phyloP scores from a whole-genome alignment of 371 early-diverging fungal species.

The Rhizopus stolonifer region DNA sequence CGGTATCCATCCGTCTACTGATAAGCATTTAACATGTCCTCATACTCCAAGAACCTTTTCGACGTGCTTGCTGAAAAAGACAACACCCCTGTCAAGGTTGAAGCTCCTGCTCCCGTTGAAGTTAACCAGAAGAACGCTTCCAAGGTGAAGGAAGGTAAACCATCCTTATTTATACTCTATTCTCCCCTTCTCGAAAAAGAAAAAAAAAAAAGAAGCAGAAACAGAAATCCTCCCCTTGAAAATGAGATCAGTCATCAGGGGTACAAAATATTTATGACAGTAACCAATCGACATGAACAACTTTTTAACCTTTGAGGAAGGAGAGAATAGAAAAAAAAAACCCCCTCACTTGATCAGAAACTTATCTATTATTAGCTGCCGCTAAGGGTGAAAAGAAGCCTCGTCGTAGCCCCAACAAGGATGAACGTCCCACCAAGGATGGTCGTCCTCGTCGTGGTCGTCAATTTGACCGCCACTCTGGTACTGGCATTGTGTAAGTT shows the following conservation, averaged over 20 bases:
- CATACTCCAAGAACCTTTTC: conserved; percentile 61
- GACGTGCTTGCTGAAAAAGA: conserved; percentile 65
- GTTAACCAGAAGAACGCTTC: conserved; percentile 29
- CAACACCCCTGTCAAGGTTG: conserved; percentile 40
- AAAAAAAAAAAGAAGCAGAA: background rate
- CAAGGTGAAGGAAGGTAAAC: conserved; percentile 33
- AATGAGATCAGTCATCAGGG: no score
- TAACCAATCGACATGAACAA: no score
- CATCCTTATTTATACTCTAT: no score
- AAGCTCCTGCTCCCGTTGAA: conserved; percentile 17
- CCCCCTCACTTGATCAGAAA: no score
- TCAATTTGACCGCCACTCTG: conserved; percentile 83
- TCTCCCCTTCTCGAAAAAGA: background rate
- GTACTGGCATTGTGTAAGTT: conserved; percentile 67
- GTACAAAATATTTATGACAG: no score
- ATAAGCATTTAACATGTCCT: conserved; percentile 42
- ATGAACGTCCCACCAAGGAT: conserved; percentile 50
- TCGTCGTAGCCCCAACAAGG: conserved; percentile 3
- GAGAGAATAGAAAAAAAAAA: no score
- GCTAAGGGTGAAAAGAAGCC: conserved; percentile 17
- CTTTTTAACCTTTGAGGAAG: no score
- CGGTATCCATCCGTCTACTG: conserved; percentile 36
- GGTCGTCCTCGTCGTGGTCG: conserved; percentile 55
- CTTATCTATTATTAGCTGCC: no score
- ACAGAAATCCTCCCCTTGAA: no score